Base-by-base conservation (phyloP, 768 basidiomycete species). In the Auricularia cornea region DNA sequence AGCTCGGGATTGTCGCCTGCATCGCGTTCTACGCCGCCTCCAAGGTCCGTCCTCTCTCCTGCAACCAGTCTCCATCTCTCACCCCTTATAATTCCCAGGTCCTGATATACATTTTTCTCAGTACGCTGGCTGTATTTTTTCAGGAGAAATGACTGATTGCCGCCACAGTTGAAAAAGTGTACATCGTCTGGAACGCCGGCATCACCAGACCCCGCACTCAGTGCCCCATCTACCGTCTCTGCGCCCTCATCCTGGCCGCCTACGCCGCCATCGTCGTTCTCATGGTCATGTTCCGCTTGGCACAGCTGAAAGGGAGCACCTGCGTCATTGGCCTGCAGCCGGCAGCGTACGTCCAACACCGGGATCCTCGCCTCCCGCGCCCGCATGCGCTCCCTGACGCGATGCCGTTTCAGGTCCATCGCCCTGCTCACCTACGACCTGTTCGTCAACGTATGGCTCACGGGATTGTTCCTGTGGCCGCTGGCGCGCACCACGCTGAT, bases 311-410 rank as follows among this genome's bases (percentile, higher is more conserved):
- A 1, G 77, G 80, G 56, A 76, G 74, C 2, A 72, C 72, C 0
- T 84, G 83, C 66, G 72, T 81, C 3, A 82, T 83, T 60, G 83
- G 83, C 3, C 68, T 84, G 20, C 76, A 77, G 62, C 71, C 70
- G 1, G 70, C 75, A 6, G 78, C 78, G 70, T 71, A 44, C 33
- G 70, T 67, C 31, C 40, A 5, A 12, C 32, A 5, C 59, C 48
- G 33, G 11, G 38, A 8, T 12, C 61, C 23, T 8, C 59, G 11
- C 29, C 3, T 18, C 40, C 35, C 20, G 35, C 56, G 3, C 16
- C 16, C 31, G 48, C 20, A 16, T 26, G 38, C n/a, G 3, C 26
- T 12, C 18, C 32, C 26, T 60, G 23, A 38, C 57, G 23, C 28
- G 30, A 26, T 14, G n/a, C n/a, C 31, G 16, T 41, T 1, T 20